These are phyloP conservation scores for Pestalotiopsis sp. DNA, from an alignment of 2,329 filamentous ascomycete genomes.

Conservation along the genomic window DNA sequence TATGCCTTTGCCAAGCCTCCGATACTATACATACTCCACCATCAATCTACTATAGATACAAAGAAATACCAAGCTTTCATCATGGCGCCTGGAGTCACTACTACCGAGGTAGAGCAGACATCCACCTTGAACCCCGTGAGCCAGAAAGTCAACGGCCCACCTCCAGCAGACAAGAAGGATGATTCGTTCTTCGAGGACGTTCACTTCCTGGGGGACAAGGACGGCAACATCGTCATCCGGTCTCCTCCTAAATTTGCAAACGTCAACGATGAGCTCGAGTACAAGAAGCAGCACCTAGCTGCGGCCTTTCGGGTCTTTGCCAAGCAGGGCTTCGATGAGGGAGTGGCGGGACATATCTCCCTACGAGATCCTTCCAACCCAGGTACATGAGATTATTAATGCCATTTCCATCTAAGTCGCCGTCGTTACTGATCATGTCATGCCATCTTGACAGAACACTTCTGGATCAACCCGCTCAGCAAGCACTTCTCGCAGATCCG, in stretches of 20 bases:
- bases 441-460: not conserved
- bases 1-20: no score
- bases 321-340: slow-evolving; percentile 10
- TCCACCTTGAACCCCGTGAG: not conserved
- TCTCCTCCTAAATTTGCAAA: slow-evolving; percentile 2
- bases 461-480: slow-evolving; percentile 14
- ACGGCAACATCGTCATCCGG: slow-evolving; percentile 8
- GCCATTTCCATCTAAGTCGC: not conserved
- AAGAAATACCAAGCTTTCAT: not conserved
- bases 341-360: slow-evolving; percentile 12
- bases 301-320: slow-evolving; percentile 11
- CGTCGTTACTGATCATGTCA: not conserved
- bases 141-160: not conserved
- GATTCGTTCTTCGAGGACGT: slow-evolving; percentile 6
- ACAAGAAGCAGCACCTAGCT: slow-evolving; percentile 13
- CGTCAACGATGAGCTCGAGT: not conserved
- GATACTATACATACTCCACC: no score
- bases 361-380: slow-evolving; percentile 5
- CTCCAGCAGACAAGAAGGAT: not conserved
- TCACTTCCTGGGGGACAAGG: slow-evolving; percentile 7
- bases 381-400: not conserved
- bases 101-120: not conserved
- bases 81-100: not conserved
- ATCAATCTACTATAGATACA: not conserved
- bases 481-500: slow-evolving; percentile 16